Conservation (phyloP, 129 eudicot genomes). For the Flaveria ramosissima region DNA sequence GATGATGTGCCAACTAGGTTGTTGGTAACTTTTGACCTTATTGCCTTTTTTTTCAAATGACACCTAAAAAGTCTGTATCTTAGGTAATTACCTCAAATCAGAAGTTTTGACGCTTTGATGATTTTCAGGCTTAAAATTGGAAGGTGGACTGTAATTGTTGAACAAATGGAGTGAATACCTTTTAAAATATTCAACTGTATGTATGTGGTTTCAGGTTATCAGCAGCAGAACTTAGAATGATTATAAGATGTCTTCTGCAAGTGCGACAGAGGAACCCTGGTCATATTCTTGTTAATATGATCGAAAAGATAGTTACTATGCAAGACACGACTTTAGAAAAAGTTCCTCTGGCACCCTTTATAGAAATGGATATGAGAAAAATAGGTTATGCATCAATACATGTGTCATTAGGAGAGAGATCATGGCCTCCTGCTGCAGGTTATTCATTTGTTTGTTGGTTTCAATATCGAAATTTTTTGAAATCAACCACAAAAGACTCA, state of each 20-base stretch:
- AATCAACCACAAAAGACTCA: constrained; percentile 50
- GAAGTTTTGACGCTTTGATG: background rate
- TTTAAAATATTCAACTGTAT: constrained; percentile 19
- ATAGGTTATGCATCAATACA: constrained; percentile 85
- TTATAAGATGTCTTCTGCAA: constrained; percentile 80
- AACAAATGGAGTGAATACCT: background rate
- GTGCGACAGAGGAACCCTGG: constrained; percentile 69
- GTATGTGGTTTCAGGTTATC: constrained; percentile 64
- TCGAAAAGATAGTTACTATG: constrained; percentile 75
- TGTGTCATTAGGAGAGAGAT: constrained; percentile 94
- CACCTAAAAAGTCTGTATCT: background rate
- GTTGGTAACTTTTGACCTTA: background rate
- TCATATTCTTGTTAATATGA: constrained; percentile 78
- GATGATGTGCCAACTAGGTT: background rate
- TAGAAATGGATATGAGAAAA: constrained; percentile 97
- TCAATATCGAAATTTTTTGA: constrained; percentile 68
- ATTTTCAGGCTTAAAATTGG: background rate
- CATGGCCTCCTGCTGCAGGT: constrained; percentile 99
- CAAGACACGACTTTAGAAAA: constrained; percentile 71
- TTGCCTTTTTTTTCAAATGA: background rate
- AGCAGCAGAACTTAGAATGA: constrained; percentile 76
- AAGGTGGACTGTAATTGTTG: constrained; percentile 6
- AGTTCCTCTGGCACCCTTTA: constrained; percentile 85
- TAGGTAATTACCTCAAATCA: background rate
- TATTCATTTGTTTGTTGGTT: constrained; percentile 99